phyloP scores from a whole-genome alignment of 306 rosid genomes.

The Mucuna pruriens region DNA sequence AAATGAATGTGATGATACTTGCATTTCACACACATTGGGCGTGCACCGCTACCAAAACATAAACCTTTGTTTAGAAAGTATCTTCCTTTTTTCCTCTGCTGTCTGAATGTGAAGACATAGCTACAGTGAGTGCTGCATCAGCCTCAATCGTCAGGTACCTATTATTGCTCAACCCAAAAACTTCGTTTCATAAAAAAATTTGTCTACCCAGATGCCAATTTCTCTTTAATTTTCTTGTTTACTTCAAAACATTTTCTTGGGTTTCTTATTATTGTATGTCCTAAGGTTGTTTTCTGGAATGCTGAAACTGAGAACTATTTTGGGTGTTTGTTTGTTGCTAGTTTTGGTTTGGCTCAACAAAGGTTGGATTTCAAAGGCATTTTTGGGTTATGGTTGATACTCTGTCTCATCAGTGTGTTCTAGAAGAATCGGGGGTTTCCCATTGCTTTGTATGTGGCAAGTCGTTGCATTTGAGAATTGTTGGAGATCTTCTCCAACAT shows the following conservation, averaged over 20 bases:
- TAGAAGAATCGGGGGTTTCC: neutral
- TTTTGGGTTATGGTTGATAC: neutral
- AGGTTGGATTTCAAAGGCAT: constrained; percentile 40
- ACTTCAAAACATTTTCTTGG: constrained; percentile 6
- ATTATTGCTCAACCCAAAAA: constrained; percentile 14
- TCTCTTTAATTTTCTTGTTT: constrained; percentile 3
- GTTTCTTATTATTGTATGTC: constrained; percentile 5
- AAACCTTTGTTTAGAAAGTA: constrained; percentile 17
- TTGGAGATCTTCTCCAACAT: constrained; percentile 34
- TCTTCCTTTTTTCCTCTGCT: constrained; percentile 28
- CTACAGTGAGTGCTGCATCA: constrained; percentile 35
- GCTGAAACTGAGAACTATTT: constrained; percentile 23
- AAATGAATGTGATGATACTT: neutral
- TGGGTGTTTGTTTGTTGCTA: constrained; percentile 37
- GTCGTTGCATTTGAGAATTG: neutral
- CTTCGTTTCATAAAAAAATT: constrained; percentile 9
- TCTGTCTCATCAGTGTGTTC: constrained; percentile 8
- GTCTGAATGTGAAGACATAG: constrained; percentile 21
- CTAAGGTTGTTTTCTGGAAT: neutral
- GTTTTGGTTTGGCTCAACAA: constrained; percentile 36
- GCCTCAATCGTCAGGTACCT: constrained; percentile 43
- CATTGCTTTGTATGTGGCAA: neutral
- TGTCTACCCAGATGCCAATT: constrained; percentile 44
- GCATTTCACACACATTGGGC: neutral
- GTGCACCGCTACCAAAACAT: neutral